Conservation (phyloP, 2,329 filamentous ascomycete genomes). For the Fonsecaea erecta region DNA sequence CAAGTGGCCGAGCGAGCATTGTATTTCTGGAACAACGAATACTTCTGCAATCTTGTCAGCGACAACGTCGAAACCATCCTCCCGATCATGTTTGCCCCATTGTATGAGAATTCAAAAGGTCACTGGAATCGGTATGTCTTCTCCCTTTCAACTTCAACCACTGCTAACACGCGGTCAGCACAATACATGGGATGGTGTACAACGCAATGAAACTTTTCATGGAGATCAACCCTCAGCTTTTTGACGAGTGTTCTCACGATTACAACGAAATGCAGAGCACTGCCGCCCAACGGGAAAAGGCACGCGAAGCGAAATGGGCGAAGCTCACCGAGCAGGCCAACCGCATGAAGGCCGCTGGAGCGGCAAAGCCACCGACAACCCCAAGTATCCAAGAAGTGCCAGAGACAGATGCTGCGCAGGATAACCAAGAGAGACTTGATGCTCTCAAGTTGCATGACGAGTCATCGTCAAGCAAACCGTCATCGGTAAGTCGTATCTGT, state of each 20-base stretch:
- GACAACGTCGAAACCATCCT: conserved; percentile 98
- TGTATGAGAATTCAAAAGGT: conserved; percentile 98
- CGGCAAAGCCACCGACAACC: conserved; percentile 43
- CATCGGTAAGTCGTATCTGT: conserved; percentile 49
- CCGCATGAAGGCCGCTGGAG: conserved; percentile 62
- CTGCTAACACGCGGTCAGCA: conserved; percentile 62
- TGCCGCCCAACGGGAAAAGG: conserved; percentile 79
- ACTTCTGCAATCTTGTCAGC: conserved; percentile 98
- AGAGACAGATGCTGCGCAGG: conserved; percentile 79
- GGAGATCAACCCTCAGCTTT: conserved; percentile 98
- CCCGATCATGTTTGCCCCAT: conserved; percentile 97
- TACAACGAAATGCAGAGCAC: conserved; percentile 97
- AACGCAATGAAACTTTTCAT: conserved; percentile 99
- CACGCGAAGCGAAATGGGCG: conserved; percentile 87
- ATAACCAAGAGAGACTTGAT: conserved; percentile 85
- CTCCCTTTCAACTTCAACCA: conserved; percentile 17
- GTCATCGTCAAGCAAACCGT: conserved; percentile 56
- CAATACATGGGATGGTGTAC: conserved; percentile 99
- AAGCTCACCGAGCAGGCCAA: conserved; percentile 80
- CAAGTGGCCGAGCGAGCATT: conserved; percentile 96
- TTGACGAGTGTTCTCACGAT: conserved; percentile 97
- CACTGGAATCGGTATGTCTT: conserved; percentile 88
- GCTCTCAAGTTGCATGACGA: conserved; percentile 89
- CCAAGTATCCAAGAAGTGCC: conserved; percentile 53
- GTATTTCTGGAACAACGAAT: conserved; percentile 99